Base-by-base conservation (phyloP, 352 stramenopile species). In the Phytophthora podocarpi region DNA sequence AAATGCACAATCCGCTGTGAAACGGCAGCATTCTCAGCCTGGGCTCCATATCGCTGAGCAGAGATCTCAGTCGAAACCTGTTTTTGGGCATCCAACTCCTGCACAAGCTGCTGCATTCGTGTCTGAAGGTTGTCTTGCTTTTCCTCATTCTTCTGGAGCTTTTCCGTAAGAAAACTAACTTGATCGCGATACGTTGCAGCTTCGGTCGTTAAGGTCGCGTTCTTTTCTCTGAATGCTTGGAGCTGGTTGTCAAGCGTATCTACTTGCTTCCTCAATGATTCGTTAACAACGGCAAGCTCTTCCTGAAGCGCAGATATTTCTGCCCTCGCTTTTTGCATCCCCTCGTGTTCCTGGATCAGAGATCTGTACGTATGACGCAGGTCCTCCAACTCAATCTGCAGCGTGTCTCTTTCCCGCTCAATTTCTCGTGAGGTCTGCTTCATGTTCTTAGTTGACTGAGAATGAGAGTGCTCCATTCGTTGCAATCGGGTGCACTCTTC, bases 321-420 rank as follows among this genome's bases (percentile, higher is more conserved):
- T 2, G 65, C 39, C 2, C 82, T 70, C 2, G 79, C 77, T 28
- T 80, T 82, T 39, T 90, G 75, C 40, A 90, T 82, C 0, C 77
- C 80, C 39, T 95, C 84, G 32, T 85, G 73, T 50, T 95, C 84
- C 26, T 90, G 70, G 7, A 93, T 81, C 12, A 93, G 43, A 9
- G 82, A 76, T 7, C 82, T 79, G 20, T 93, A 95, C 7, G 82
- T 89, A 47, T 89, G 74, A 23, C 81, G 68, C 35, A 93, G 30
- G 48, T 95, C 86, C 21, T 95, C 84, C 18, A 93, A 47, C 47
- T 95, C 86, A 28, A 95, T 85, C 34, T 82, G 72, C 3, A 92
- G 47, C 11, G 76, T 80, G 16, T 95, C 86, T 8, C 86, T 59
- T 28, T 92, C 78, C 7, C 84, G 74, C 35, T 93, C 77, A 2